These are phyloP conservation scores for Sugiyamaella japonica DNA, from an alignment of 1,139 yeast genomes.

Conservation along the genomic window DNA sequence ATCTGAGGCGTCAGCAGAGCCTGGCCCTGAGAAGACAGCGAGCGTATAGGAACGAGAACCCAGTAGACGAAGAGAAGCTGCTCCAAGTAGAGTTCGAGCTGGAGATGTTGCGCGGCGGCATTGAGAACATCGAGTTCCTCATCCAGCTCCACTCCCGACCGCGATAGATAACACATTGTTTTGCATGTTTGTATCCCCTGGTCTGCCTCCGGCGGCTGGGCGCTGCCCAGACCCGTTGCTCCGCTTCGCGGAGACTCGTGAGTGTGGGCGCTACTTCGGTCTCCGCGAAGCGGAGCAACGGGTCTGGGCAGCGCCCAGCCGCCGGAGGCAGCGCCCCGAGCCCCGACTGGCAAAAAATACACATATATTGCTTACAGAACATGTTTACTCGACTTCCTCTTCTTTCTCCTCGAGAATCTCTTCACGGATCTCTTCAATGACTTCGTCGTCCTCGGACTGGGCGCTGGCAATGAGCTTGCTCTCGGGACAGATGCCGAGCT, in stretches of 20 bases:
- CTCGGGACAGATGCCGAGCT: constrained; percentile 44
- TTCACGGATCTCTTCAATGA: constrained; percentile 75
- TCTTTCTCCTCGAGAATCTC: constrained; percentile 61
- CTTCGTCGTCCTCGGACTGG: constrained; percentile 53
- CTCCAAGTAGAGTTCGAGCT: constrained; percentile 26
- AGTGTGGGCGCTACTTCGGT: too few species aligned
- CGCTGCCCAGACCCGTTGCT: too few species aligned
- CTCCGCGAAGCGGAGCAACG: not conserved
- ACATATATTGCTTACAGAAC: not conserved
- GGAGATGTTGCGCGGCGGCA: constrained; percentile 29
- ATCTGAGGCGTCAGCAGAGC: constrained; percentile 15
- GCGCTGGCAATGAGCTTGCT: constrained; percentile 29
- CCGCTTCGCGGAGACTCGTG: too few species aligned
- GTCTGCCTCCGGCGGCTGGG: too few species aligned
- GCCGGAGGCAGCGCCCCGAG: too few species aligned
- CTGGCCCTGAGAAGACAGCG: constrained; percentile 11
- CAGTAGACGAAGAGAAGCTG: constrained; percentile 20
- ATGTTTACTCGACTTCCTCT: constrained; percentile 22
- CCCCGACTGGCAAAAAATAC: too few species aligned
- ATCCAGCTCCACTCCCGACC: constrained; percentile 17
- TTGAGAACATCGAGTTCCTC: constrained; percentile 23
- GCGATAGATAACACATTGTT: not conserved
- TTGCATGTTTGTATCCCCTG: not conserved
- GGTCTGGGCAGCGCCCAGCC: too few species aligned
- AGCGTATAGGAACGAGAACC: constrained; percentile 8